Evolutionary conservation across 305 asterid genomes (phyloP), one percentile per base, ranked within the genome.

Genomic region (Fraxinus ornus): DNA sequence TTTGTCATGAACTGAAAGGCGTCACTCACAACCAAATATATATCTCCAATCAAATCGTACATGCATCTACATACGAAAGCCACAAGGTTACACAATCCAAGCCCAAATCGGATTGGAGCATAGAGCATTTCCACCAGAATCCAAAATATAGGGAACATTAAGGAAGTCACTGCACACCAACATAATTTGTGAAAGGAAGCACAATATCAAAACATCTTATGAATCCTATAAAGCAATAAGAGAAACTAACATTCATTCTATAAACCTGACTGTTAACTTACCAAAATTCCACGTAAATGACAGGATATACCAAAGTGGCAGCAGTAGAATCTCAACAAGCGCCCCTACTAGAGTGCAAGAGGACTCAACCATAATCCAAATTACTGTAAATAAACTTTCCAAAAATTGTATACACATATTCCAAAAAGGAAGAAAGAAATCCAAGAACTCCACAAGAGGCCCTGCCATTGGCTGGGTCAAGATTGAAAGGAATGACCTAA

Each of bases 71-170:
- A 91, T 62, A 89, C 60, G 79, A 82, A 88, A 17, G 88, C 89
- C 82, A 92, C 83, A 49, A 92, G 86, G 86, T 90, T 88, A 83
- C 86, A 84, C 77, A 90, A 74, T 37, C 92, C 97, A 80, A 91
- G 84, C 76, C 91, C 84, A 86, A 96, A 85, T 17, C 96, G 94
- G 33, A 96, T 79, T 71, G 99, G 99, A 83, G 97, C 93, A 81
- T 90, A 91, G 70, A 92, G 64, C 81, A 91, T 26, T 87, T 91
- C 97, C 91, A 93, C 90, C 76, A 92, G 86, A 80, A 92, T 79
- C 97, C 96, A 94, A 83, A 96, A 87, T 41, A 94, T 32, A 17
- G 97, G 99, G 88, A 89, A 94, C 78, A 96, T 15, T 78, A 94
- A 66, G 78, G 84, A 89, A 36, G 84, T 88, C n/a, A 88, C 94